Percentiles rank a stretch among this genome's conserved stretches.
These are phyloP conservation scores for Acacia crassicarpa DNA, from an alignment of 306 rosid genomes.

Conservation along the genomic window DNA sequence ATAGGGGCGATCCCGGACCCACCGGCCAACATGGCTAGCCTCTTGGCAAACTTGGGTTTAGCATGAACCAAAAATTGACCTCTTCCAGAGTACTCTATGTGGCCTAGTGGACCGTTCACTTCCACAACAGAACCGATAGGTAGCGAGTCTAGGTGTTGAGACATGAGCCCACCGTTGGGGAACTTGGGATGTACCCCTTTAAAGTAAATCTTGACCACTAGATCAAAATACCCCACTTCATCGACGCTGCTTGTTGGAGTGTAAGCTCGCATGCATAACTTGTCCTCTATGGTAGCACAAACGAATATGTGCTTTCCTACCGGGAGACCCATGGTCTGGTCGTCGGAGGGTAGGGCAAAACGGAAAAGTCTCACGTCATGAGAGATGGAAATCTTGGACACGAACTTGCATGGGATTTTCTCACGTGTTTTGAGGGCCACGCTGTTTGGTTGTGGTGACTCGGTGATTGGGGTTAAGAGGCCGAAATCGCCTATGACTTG, in stretches of 20 bases:
- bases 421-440: conserved; percentile 62
- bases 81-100: conserved; percentile 67
- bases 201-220: conserved; percentile 71
- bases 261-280: conserved; percentile 85
- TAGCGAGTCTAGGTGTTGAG: conserved; percentile 61
- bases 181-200: conserved; percentile 66
- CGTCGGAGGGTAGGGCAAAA: conserved; percentile 59
- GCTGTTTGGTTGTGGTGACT: conserved; percentile 7
- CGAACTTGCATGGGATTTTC: conserved; percentile 66
- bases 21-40: conserved; percentile 73
- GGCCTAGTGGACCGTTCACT: conserved; percentile 85
- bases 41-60: conserved; percentile 54
- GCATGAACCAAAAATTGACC: conserved; percentile 66
- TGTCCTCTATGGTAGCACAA: conserved; percentile 53
- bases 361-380: conserved; percentile 70
- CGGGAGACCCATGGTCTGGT: conserved; percentile 61
- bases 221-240: conserved; percentile 67
- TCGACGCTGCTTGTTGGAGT: conserved; percentile 65
- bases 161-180: conserved; percentile 78
- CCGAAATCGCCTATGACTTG: conserved; percentile 40
- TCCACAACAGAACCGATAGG: conserved; percentile 47
- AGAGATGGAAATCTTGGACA: conserved; percentile 51
- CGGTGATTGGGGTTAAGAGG: conserved; percentile 52
- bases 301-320: conserved; percentile 79
- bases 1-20: conserved; percentile 91